Percentiles rank a stretch among this genome's conserved stretches.
phyloP scores from a whole-genome alignment of 805 yeast species.

The Candida nonsorbophila region DNA sequence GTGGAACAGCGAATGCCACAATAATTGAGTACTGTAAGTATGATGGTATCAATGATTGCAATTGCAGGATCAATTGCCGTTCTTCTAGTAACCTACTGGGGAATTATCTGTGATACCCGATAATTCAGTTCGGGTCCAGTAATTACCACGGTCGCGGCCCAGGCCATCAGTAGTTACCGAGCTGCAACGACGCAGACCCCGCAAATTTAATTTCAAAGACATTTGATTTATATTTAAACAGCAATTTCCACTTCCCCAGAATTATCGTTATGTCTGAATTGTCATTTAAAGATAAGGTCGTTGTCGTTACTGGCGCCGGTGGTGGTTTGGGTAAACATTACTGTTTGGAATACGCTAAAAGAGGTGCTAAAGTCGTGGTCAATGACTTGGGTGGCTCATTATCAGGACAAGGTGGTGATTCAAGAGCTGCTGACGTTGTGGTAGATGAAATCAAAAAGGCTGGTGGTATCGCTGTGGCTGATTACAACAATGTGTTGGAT shows the following conservation, averaged over 20 bases:
- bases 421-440: slow-evolving; percentile 80
- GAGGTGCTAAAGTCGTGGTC: slow-evolving; percentile 94
- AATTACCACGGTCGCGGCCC: slow-evolving; percentile 1
- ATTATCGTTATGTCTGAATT: slow-evolving; percentile 22
- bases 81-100: too few species aligned
- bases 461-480: slow-evolving; percentile 90
- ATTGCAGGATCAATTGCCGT: too few species aligned
- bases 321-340: slow-evolving; percentile 92
- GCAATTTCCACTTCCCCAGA: slow-evolving; percentile 1
- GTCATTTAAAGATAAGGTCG: slow-evolving; percentile 76
- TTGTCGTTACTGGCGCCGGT: slow-evolving; percentile 94
- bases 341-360: slow-evolving; percentile 77
- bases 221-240: slow-evolving; percentile 3
- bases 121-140: too few species aligned
- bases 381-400: slow-evolving; percentile 89
- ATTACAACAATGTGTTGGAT: slow-evolving; percentile 83
- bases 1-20: too few species aligned
- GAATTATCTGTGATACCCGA: too few species aligned
- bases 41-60: too few species aligned
- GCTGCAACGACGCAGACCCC: slow-evolving; percentile 4
- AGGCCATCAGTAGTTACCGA: too few species aligned
- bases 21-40: too few species aligned
- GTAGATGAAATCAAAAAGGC: slow-evolving; percentile 72
- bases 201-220: slow-evolving; percentile 3
- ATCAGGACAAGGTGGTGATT: slow-evolving; percentile 64